Base-by-base conservation (phyloP, 495 filamentous ascomycete genomes). In the Hypoxylon cercidicola region DNA sequence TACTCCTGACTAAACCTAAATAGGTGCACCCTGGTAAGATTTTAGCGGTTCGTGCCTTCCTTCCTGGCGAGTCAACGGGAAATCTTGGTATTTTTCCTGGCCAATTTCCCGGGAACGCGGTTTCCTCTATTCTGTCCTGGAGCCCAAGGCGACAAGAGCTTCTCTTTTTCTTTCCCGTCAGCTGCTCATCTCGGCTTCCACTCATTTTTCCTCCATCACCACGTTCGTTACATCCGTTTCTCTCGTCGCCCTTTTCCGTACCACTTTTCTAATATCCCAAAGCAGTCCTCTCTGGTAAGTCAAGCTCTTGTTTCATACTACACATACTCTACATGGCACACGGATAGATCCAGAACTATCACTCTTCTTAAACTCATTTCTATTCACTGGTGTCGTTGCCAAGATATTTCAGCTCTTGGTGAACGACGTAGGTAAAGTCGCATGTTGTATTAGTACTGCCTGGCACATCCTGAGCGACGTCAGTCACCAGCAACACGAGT, bases 21-120 rank as follows among this genome's bases (percentile, higher is more conserved):
- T 45, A 45, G 48, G 64, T 6, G 6, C 51, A 49, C 43, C 15
- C 15, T n/a, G 11, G 39, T 68, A 18, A 30, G 13, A 49, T 59
- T 49, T 54, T 68, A 51, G 43, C 44, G 25, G 54, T 60, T 52
- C 30, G 18, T 67, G 49, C 40, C 57, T 55, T 34, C 45, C 37
- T 44, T 51, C n/a, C n/a, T 56, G 19, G 40, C 64, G 16, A 52
- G 50, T 56, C 30, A 48, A 53, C 47, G 21, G 25, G 30, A 20
- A 35, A 32, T 32, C 43, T 28, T 37, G 40, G 46, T 57, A 51
- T 55, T 52, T 52, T 53, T 28, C 19, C 64, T 39, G 62, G 54
- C 43, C 43, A 68, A 63, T 67, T 67, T 67, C 64, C 57, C 44
- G 28, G 48, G 54, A 32, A 39, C 53, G 53, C 54, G 58, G 64